Conservation (phyloP, 805 yeast genomes). For the Suhomyces canberraensis region DNA sequence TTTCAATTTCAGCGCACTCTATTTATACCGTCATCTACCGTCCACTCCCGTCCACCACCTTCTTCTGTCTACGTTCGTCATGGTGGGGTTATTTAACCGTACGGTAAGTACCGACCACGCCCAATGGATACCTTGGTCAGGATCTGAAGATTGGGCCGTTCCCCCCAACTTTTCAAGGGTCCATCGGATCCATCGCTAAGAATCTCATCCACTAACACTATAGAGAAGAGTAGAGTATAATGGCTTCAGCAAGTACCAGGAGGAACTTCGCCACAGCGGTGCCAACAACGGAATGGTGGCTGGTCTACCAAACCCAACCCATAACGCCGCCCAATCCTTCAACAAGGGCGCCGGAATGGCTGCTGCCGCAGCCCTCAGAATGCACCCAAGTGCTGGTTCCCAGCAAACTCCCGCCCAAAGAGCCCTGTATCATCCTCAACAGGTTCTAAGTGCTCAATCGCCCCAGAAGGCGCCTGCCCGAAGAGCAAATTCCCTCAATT, state of each 20-base stretch:
- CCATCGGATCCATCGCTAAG: no score
- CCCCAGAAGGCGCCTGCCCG: slow-evolving; percentile 3
- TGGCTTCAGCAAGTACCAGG: slow-evolving; percentile 34
- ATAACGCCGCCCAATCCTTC: slow-evolving; percentile 22
- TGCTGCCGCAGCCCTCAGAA: slow-evolving; percentile 38
- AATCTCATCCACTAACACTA: slow-evolving; percentile 8
- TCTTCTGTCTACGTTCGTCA: no score
- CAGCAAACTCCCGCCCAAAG: not conserved
- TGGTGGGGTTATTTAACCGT: slow-evolving; percentile 6
- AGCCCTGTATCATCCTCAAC: slow-evolving; percentile 12
- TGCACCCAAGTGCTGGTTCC: slow-evolving; percentile 16
- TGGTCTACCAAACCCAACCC: slow-evolving; percentile 19
- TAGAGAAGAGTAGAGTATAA: slow-evolving; percentile 23
- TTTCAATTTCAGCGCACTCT: no score
- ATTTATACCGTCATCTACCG: no score
- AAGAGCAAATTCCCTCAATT: slow-evolving; percentile 23
- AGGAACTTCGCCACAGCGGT: slow-evolving; percentile 19
- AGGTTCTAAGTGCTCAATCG: slow-evolving; percentile 3
- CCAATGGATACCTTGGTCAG: no score
- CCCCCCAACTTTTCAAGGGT: no score
- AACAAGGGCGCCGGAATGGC: slow-evolving; percentile 38
- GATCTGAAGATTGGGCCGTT: no score
- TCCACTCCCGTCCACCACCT: not conserved
- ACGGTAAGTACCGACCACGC: not conserved
- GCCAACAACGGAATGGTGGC: slow-evolving; percentile 4